Evolutionary conservation across 306 rosid genomes (phyloP).

Genomic region (Trifolium subterraneum): DNA sequence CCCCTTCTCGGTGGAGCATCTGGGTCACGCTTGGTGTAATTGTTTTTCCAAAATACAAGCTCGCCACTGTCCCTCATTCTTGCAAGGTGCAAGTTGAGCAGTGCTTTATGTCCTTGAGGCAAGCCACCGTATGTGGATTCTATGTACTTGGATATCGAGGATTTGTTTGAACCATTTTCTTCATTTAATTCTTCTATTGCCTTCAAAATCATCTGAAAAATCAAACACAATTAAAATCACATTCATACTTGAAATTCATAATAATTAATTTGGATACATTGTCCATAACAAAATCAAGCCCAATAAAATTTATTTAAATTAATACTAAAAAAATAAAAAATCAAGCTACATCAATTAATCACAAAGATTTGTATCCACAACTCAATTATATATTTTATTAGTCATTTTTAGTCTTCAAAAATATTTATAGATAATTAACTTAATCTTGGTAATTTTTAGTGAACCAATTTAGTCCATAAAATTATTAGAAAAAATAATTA

Average conservation of each 20-base stretch:
- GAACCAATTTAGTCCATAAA: too few species aligned
- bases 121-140: constrained; percentile 73
- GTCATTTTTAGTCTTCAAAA: too few species aligned
- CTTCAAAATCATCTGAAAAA: constrained; percentile 67
- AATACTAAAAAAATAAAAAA: too few species aligned
- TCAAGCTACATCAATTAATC: background rate
- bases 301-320: too few species aligned
- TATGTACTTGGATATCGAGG: constrained; percentile 75
- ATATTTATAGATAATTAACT: too few species aligned
- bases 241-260: background rate
- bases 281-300: background rate
- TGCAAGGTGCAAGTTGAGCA: constrained; percentile 67
- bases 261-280: too few species aligned
- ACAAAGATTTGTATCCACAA: background rate
- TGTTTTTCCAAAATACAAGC: constrained; percentile 73
- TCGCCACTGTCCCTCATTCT: constrained; percentile 69
- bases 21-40: constrained; percentile 65
- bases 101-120: constrained; percentile 68
- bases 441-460: too few species aligned
- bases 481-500: too few species aligned
- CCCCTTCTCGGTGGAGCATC: constrained; percentile 75
- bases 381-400: too few species aligned
- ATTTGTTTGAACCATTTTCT: constrained; percentile 71
- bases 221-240: background rate
- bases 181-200: constrained; percentile 67